These are phyloP conservation scores for Lepidopterella palustris DNA, from an alignment of 495 filamentous ascomycete genomes.

Conservation along the genomic window DNA sequence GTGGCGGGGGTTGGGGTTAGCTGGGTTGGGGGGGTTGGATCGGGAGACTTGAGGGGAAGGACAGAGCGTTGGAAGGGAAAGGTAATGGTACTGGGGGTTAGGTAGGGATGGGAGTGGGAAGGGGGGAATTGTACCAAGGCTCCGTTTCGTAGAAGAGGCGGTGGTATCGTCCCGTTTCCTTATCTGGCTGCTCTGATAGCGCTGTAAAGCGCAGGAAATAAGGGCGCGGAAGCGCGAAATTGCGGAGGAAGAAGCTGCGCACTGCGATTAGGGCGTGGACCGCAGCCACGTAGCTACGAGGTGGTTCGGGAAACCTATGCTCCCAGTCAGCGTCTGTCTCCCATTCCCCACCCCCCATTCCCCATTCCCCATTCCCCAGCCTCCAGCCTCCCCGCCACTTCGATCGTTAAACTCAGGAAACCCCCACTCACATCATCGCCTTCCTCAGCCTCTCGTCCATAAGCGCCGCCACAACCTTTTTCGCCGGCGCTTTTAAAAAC, in stretches of 20 bases:
- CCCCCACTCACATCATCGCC: conserved; percentile 60
- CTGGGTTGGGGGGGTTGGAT: no score
- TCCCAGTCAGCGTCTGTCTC: no score
- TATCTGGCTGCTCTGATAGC: conserved; percentile 42
- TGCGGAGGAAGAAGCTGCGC: conserved; percentile 50
- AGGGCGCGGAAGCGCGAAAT: conserved; percentile 51
- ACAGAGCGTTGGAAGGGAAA: no score
- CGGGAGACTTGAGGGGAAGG: no score
- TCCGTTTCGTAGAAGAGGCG: conserved; percentile 43
- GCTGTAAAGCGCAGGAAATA: conserved; percentile 39
- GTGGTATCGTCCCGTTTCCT: conserved; percentile 44
- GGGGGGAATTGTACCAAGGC: no score
- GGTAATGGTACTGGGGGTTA: no score
- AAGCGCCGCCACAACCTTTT: conserved; percentile 49
- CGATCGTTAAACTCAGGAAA: no score
- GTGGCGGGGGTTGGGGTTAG: neutral
- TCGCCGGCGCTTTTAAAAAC: conserved; percentile 42
- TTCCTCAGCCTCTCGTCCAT: conserved; percentile 58
- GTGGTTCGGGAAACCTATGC: conserved; percentile 44
- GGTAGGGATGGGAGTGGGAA: no score
- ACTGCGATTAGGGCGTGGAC: conserved; percentile 41
- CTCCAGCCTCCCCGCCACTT: no score
- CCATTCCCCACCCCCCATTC: no score
- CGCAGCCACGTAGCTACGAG: conserved; percentile 34
- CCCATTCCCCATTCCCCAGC: no score